Percentiles rank a stretch among this genome's conserved stretches.
These are phyloP conservation scores for Xerocomus nothofagi DNA, from an alignment of 1,284 basidiomycete species.

Conservation along the genomic window DNA sequence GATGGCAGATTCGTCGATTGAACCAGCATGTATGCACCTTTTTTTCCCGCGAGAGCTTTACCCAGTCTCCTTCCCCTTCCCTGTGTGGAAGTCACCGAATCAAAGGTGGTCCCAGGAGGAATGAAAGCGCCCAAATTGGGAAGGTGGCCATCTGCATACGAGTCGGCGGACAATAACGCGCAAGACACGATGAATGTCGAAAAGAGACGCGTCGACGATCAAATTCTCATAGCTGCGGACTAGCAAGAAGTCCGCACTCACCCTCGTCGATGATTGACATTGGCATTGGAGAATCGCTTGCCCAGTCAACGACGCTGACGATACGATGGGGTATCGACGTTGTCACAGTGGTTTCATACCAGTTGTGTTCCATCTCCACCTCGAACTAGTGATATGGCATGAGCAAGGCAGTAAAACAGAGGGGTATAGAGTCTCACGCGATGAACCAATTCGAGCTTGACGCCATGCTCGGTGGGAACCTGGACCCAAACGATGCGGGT, in stretches of 20 bases:
- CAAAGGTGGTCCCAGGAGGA: conserved; percentile 18
- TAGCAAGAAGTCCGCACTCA: conserved; percentile 15
- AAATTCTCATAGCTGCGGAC: conserved; percentile 2
- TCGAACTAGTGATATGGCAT: conserved; percentile 51
- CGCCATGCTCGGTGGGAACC: conserved; percentile 56
- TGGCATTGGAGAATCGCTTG: conserved; percentile 62
- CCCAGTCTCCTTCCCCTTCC: conserved; percentile 16
- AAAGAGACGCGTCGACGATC: conserved; percentile 15
- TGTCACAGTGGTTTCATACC: conserved; percentile 78
- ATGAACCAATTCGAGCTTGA: conserved; percentile 58
- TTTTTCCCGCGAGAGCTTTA: conserved; percentile 14
- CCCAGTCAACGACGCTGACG: conserved; percentile 81
- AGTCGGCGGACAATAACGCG: not conserved
- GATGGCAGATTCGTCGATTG: not conserved
- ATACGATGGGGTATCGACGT: conserved; percentile 64
- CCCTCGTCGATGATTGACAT: conserved; percentile 16
- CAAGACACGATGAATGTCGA: not conserved
- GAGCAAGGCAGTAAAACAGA: not conserved
- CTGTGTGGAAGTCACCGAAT: conserved; percentile 14
- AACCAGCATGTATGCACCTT: conserved; percentile 1
- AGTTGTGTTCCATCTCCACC: conserved; percentile 86
- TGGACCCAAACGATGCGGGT: conserved; percentile 71
- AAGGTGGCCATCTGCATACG: conserved; percentile 17
- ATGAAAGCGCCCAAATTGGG: conserved; percentile 31
- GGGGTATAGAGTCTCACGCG: conserved; percentile 19